A percentile compares a stretch with the other conserved stretches of the same genome.
Conservation (phyloP, 1,284 basidiomycete species). For the Leccinum griseonigrum region DNA sequence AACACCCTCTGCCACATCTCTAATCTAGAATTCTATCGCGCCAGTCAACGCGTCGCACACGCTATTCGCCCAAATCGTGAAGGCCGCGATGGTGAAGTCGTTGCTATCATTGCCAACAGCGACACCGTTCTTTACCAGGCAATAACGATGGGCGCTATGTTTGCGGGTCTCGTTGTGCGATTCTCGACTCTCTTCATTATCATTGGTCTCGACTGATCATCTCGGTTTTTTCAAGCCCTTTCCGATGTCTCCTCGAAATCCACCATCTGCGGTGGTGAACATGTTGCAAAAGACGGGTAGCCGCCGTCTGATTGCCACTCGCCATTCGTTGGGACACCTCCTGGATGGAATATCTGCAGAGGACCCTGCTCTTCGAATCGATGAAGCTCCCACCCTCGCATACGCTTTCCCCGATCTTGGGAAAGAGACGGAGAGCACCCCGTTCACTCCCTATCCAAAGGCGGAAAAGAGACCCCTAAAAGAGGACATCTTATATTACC, state of each 20-base stretch:
- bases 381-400: constrained; percentile 31
- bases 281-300: constrained; percentile 32
- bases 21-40: constrained; percentile 31
- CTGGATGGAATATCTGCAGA: constrained; percentile 26
- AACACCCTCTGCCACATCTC: constrained; percentile 19
- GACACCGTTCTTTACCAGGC: constrained; percentile 36
- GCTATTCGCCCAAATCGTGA: constrained; percentile 21
- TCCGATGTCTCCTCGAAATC: constrained; percentile 39
- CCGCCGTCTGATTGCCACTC: constrained; percentile 33
- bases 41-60: constrained; percentile 31
- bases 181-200: background rate
- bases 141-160: constrained; percentile 29
- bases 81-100: constrained; percentile 17
- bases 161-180: constrained; percentile 32
- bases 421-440: constrained; percentile 13
- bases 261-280: constrained; percentile 32
- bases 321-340: constrained; percentile 24
- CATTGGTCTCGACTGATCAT: background rate
- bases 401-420: constrained; percentile 34
- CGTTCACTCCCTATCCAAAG: constrained; percentile 29
- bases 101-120: constrained; percentile 29
- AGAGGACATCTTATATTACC: constrained; percentile 13
- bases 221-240: constrained; percentile 21
- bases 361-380: constrained; percentile 23
- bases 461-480: constrained; percentile 2